Evolutionary conservation across 306 rosid genomes (phyloP), one percentile per base, ranked within the genome.

Genomic region (Purshia tridentata): DNA sequence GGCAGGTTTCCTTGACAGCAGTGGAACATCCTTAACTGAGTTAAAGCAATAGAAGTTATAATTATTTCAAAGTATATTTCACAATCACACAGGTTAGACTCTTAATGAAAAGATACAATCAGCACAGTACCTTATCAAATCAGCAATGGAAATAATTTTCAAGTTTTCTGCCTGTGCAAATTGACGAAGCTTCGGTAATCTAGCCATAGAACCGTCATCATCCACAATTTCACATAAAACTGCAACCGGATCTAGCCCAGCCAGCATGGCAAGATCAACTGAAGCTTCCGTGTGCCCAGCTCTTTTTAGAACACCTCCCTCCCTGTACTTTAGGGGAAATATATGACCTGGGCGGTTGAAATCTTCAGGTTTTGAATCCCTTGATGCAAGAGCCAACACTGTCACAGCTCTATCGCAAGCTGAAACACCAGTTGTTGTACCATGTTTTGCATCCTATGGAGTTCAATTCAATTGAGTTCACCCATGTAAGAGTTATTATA

Each of bases 191-290:
- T 84, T 88, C 11, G 97, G 96, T 73, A 94, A 74, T 70, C 99
- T 88, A 72, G 99, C 99, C 99, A 94, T 91, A 81, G 97, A 91
- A 83, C 97, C 99, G 46, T 94, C 99, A 69, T 94, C 99, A 80
- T 94, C 99, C 29, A 94, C 99, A 78, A 94, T 76, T 84, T 94
- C 99, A 83, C 97, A 94, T 49, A 91, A 82, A 80, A 94, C 84
- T 68, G 86, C 91, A 18, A 79, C 90, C 2, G 99, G 96, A 2
- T 88, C 88, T 74, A 89, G 74, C 53, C 99, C 99, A 72, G 99
- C 97, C 66, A 91, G 88, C 60, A 89, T 20, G 2, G 95, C 83
- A 69, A 94, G 99, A 81, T 94, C 99, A 64, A 88, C 99, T 6
- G 99, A 88, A 72, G 97, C 97, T 87, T 94, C 99, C 4, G 97